Percentiles rank a stretch among this genome's conserved stretches.
Evolutionary conservation across 495 filamentous ascomycete genomes (phyloP).

Genomic region (Delitschia confertaspora): DNA sequence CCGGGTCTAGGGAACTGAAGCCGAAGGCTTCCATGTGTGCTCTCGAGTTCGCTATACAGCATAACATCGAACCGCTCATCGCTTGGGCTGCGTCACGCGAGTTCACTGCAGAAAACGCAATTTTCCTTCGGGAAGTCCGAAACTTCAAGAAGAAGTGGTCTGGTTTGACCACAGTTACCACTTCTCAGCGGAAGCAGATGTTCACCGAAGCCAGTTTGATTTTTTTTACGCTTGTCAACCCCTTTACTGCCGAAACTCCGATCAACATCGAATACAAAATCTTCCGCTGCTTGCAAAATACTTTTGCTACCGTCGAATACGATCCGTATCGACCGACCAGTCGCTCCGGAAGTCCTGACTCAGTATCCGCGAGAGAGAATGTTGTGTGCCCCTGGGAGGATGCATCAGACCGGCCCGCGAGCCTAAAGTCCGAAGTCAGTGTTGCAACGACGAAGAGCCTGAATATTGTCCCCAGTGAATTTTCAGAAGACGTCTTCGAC

Average conservation of each 20-base stretch:
- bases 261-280: conserved; percentile 34
- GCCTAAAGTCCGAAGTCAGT: conserved; percentile 13
- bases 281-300: conserved; percentile 18
- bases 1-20: conserved; percentile 11
- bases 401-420: conserved; percentile 12
- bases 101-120: conserved; percentile 35
- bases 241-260: conserved; percentile 29
- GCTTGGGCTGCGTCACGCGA: conserved; percentile 27
- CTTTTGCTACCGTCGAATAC: conserved; percentile 21
- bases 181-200: conserved; percentile 21
- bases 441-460: conserved; percentile 10
- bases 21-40: conserved; percentile 30
- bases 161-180: conserved; percentile 10
- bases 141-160: conserved; percentile 32
- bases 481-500: conserved; percentile 28
- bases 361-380: conserved; percentile 10
- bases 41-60: conserved; percentile 27
- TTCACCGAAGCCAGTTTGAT: conserved; percentile 31
- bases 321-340: conserved; percentile 19
- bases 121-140: conserved; percentile 33
- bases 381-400: conserved; percentile 27
- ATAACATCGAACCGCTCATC: conserved; percentile 31
- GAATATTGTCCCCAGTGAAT: conserved; percentile 22
- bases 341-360: background rate
- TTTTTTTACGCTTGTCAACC: conserved; percentile 30